Base-by-base conservation (phyloP, 768 basidiomycete genomes). In the Lactifluus volemus region DNA sequence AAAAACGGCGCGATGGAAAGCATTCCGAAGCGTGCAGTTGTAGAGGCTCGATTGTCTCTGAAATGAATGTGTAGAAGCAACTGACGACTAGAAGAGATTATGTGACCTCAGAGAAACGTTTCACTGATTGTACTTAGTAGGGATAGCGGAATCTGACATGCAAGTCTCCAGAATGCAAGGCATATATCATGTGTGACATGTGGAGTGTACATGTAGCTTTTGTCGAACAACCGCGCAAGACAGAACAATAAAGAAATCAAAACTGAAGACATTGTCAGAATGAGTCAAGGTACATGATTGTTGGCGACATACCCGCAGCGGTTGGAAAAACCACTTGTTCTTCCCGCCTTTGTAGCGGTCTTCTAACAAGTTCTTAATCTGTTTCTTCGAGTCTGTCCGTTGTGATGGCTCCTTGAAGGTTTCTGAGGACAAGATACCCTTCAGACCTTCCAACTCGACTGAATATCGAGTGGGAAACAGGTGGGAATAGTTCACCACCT, bases 391-490 rank as follows among this genome's bases (percentile, higher is more conserved):
- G 67, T 94, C 85, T 78, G 94, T 92, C 66, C 96, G 86, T 74
- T 96, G 91, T 69, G 93, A 82, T 56, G 91, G 89, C 81, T 99
- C 95, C 80, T 96, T 95, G 87, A 98, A 98, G 63, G 94, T 96
- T 59, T 98, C 96, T 51, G 80, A 72, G 29, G 82, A 77, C 56
- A 97, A 86, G 52, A 82, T 76, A 57, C 90, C 90, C 82, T 98
- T 99, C 71, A 99, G 78, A 55, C 84, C 83, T 76, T 99, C 97
- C 72, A 98, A 81, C 74, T 99, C 97, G 70, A 99, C 84, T 65
- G 92, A 89, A 77, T 98, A 99, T 75, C 97, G 96, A 64, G 97
- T 98, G 48, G 97, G 97, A 87, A 98, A 96, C 65, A 99, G 82
- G 78, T 99, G 97, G 60, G 93, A 92, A 82, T 98, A 98, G 85